Conservation (phyloP, 768 basidiomycete genomes). For the Calocera cornea region DNA sequence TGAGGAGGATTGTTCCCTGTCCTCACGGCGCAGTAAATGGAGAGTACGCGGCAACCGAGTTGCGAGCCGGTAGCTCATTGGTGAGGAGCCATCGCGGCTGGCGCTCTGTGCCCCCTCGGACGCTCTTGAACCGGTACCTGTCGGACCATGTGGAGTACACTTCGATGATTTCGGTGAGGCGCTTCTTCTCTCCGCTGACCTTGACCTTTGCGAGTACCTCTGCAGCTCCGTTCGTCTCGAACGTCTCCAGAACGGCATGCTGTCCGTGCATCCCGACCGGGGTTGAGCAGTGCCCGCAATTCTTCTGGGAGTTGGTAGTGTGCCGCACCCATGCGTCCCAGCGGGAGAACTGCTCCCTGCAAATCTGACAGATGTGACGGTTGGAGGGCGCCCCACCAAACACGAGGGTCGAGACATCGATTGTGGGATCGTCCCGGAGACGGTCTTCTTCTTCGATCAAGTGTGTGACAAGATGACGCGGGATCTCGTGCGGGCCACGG, state of each 20-base stretch:
- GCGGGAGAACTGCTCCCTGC: not conserved
- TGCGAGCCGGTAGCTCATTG: not conserved
- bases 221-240: not conserved
- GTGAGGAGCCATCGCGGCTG: not conserved
- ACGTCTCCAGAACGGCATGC: not conserved
- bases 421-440: not conserved
- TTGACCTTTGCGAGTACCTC: not conserved
- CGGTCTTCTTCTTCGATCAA: slow-evolving; percentile 1
- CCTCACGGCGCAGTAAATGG: not conserved
- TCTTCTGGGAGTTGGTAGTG: not conserved
- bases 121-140: not conserved
- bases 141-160: not conserved
- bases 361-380: not conserved
- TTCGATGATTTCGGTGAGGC: not conserved
- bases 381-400: not conserved
- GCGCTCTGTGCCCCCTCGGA: not conserved
- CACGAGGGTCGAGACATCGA: not conserved
- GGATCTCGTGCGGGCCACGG: not conserved
- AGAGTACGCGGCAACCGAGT: not conserved
- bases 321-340: not conserved
- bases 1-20: no score
- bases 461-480: not conserved
- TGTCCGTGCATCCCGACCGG: not conserved
- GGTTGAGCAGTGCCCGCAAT: not conserved
- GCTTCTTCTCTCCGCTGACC: not conserved